Evolutionary conservation across 1,284 basidiomycete species (phyloP), one percentile per base, ranked within the genome.

Genomic region (Microstroma glucosiphilum): DNA sequence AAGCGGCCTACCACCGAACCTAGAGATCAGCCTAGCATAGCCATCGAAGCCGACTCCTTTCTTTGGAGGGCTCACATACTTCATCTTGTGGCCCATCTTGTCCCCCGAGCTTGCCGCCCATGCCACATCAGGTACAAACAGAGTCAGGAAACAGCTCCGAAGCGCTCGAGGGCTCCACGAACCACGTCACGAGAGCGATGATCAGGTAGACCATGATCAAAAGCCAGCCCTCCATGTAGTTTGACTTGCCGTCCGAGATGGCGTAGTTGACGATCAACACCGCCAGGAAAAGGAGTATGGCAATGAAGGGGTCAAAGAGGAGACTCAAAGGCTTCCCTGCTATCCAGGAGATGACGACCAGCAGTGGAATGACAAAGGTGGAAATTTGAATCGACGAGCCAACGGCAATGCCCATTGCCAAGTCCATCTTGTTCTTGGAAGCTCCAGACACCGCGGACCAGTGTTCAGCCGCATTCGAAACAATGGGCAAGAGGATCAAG

Each of bases 311-410:
- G 46, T 75, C 73, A 37, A 75, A 72, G 12, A 75, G 67, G 21
- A 75, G 58, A 8, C 65, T 68, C 41, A 75, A 60, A 0, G 73
- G 73, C 54, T 71, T 72, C 37, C 61, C 66, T 2, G 67, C 71
- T 48, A 72, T 72, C 73, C 73, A 75, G 6, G 65, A 69, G 56
- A 75, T 72, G 41, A 73, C 57, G n/a, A 73, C 72, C 9, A 75
- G 61, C 48, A 75, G 56, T 4, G 73, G 73, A 26, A 75, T 66
- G 15, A 75, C 73, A 51, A 75, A 75, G 25, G 73, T 64, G 1
- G 71, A 67, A 40, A 75, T 75, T 61, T 75, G 73, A 59, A 75
- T 75, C 1, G 70, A 72, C 0, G 66, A 67, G 56, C 73, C 73
- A 25, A 75, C 72, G 2, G 73, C 73, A 17, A 75, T 71, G 25